Evolutionary conservation across 768 basidiomycete species (phyloP).

Genomic region (Hydnomerulius pinastri): DNA sequence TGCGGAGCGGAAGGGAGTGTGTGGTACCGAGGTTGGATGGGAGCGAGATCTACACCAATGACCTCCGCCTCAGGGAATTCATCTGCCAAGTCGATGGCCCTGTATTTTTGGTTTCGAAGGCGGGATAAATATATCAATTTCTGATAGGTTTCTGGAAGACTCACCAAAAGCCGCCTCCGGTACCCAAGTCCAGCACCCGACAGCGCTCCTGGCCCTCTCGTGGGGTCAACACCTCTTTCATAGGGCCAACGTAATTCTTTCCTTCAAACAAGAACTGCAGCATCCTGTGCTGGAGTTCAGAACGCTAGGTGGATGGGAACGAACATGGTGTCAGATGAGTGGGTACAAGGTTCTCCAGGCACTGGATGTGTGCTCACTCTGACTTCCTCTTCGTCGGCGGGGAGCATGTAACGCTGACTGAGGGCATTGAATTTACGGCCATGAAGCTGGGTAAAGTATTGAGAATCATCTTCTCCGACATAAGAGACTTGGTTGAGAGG

Average conservation of each 20-base stretch:
- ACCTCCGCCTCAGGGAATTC: conserved; percentile 69
- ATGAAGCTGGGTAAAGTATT: conserved; percentile 55
- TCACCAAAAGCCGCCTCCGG: conserved; percentile 65
- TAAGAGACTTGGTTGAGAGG: conserved; percentile 38
- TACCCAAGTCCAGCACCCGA: conserved; percentile 67
- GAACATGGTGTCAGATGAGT: conserved; percentile 1
- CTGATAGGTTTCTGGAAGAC: conserved; percentile 12
- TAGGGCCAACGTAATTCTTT: conserved; percentile 66
- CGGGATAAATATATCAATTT: conserved; percentile 2
- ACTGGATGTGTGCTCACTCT: conserved; percentile 47
- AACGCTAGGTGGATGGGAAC: conserved; percentile 46
- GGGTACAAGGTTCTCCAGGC: neutral
- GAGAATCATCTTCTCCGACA: conserved; percentile 46
- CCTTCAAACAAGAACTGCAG: conserved; percentile 67
- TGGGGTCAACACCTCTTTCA: conserved; percentile 52
- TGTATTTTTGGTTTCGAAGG: conserved; percentile 23
- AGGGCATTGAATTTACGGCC: conserved; percentile 57
- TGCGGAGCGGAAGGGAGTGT: neutral
- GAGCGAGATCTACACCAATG: conserved; percentile 70
- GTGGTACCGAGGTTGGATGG: conserved; percentile 66
- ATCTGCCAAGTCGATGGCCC: conserved; percentile 75
- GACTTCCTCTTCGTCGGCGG: conserved; percentile 66
- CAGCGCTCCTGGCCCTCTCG: conserved; percentile 31
- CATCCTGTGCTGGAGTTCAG: conserved; percentile 62
- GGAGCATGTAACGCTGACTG: conserved; percentile 60